A percentile compares a stretch with the other conserved stretches of the same genome.
Evolutionary conservation across 345 rosid genomes (phyloP).

Genomic region (Hevea brasiliensis): DNA sequence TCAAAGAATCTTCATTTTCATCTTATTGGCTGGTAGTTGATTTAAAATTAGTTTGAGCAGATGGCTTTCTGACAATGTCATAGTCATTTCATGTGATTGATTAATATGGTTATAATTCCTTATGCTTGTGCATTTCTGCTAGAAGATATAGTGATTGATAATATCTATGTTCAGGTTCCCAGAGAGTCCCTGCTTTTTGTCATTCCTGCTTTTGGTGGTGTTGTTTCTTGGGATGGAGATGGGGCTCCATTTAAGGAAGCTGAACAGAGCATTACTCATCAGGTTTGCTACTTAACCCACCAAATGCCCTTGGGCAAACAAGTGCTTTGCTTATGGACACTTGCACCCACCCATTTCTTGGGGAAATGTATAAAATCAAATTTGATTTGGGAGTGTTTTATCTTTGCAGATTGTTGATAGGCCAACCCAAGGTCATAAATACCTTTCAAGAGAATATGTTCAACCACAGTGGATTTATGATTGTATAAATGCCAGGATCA

Average conservation of each 20-base stretch:
- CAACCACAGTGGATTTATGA: slow-evolving; percentile 97
- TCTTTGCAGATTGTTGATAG: slow-evolving; percentile 79
- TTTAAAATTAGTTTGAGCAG: background rate
- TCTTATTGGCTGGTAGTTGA: background rate
- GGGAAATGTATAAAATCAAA: background rate
- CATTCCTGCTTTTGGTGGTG: slow-evolving; percentile 92
- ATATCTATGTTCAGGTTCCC: slow-evolving; percentile 63
- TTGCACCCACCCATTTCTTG: background rate
- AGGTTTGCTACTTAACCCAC: slow-evolving; percentile 46
- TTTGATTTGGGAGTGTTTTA: no score
- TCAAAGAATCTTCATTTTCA: background rate
- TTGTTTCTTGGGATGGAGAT: slow-evolving; percentile 95
- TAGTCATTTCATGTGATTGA: slow-evolving; percentile 7
- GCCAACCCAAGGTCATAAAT: slow-evolving; percentile 78
- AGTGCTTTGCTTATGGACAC: background rate
- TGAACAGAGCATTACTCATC: slow-evolving; percentile 86
- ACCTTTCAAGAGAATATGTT: slow-evolving; percentile 79
- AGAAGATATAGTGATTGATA: background rate
- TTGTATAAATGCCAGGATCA: slow-evolving; percentile 70
- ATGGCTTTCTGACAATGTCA: background rate
- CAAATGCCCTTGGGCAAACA: background rate
- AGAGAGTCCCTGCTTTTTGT: slow-evolving; percentile 87
- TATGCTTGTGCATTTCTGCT: background rate
- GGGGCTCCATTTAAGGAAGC: slow-evolving; percentile 79
- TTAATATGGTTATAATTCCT: background rate